Percentiles rank a stretch among this genome's conserved stretches.
Conservation (phyloP, 495 filamentous ascomycete species). For the Penicillium soppii region DNA sequence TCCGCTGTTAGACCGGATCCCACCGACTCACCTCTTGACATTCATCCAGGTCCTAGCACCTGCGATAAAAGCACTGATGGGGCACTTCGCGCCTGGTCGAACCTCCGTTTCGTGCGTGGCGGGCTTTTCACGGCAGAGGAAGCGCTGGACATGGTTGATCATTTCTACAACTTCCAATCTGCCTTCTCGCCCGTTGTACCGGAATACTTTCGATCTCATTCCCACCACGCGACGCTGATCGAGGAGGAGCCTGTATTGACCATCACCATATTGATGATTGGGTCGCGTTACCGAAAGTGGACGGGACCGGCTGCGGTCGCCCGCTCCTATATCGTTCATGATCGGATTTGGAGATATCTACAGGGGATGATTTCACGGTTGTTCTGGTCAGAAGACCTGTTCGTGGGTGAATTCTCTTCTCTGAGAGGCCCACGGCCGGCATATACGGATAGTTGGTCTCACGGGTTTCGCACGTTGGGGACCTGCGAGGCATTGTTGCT, state of each 20-base stretch:
- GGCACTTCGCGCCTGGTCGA: constrained; percentile 70
- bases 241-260: constrained; percentile 77
- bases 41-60: neutral
- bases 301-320: constrained; percentile 65
- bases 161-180: constrained; percentile 73
- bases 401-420: constrained; percentile 50
- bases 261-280: constrained; percentile 73
- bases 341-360: constrained; percentile 78
- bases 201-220: constrained; percentile 62
- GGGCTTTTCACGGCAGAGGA: constrained; percentile 84
- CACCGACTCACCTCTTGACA: neutral
- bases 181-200: constrained; percentile 77
- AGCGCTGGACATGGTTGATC: constrained; percentile 42
- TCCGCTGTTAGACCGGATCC: neutral
- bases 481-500: constrained; percentile 73
- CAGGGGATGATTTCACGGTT: constrained; percentile 78
- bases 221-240: constrained; percentile 63
- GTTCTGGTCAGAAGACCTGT: constrained; percentile 79
- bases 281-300: constrained; percentile 68
- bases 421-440: constrained; percentile 51
- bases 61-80: constrained; percentile 27
- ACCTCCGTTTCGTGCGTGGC: constrained; percentile 78
- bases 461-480: constrained; percentile 69
- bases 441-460: constrained; percentile 43
- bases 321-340: constrained; percentile 74